phyloP scores from a whole-genome alignment of 1,139 yeast species.

The Pneumocystis murina region DNA sequence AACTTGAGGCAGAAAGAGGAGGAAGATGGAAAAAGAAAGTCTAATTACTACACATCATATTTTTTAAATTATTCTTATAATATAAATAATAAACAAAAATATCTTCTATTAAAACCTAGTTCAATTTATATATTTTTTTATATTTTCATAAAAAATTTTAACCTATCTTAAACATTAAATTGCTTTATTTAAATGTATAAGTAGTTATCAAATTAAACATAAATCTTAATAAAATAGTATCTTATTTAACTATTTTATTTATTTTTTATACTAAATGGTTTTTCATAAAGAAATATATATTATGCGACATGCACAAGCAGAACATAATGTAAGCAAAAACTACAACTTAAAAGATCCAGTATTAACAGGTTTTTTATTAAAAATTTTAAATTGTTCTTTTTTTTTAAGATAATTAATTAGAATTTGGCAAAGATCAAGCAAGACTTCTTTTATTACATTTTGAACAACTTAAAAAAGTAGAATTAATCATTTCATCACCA shows the following conservation, averaged over 20 bases:
- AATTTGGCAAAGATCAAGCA: conserved; percentile 11
- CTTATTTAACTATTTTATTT: neutral
- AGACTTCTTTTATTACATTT: conserved; percentile 1
- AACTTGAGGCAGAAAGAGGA: neutral
- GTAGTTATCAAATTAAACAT: neutral
- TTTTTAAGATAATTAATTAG: neutral
- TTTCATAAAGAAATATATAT: conserved; percentile 9
- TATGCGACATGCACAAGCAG: conserved; percentile 21
- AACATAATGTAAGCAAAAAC: conserved; percentile 11
- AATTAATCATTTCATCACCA: conserved; percentile 14
- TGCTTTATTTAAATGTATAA: too few species aligned
- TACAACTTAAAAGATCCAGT: conserved; percentile 13
- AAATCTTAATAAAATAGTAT: neutral
- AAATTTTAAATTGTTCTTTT: neutral
- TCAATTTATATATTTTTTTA: too few species aligned
- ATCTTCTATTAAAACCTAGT: neutral
- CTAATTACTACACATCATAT: neutral
- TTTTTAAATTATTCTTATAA: neutral
- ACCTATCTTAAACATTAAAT: too few species aligned
- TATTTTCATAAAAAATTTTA: too few species aligned
- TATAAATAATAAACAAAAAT: neutral
- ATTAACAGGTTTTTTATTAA: conserved; percentile 4
- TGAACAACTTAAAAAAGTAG: conserved; percentile 3
- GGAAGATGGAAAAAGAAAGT: neutral
- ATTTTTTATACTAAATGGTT: neutral